These are phyloP conservation scores for Mariannaea sp. DNA, from an alignment of 2,329 filamentous ascomycete species.

Conservation along the genomic window DNA sequence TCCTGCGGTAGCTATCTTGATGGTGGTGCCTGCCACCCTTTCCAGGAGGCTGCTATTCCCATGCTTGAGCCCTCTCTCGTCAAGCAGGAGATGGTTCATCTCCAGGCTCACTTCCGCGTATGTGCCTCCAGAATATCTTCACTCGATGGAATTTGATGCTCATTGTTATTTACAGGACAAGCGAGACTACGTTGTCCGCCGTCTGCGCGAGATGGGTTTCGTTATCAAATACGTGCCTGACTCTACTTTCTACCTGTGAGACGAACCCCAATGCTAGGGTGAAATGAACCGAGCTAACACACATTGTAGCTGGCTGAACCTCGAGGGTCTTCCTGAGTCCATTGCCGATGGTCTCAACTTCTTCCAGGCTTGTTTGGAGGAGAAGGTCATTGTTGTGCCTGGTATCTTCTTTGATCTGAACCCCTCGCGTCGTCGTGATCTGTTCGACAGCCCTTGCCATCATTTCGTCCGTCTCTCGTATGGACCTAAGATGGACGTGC, in stretches of 20 bases:
- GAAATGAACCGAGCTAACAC: slow-evolving; percentile 5
- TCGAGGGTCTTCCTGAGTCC: slow-evolving; percentile 71
- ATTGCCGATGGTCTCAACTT: slow-evolving; percentile 96
- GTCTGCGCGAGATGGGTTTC: slow-evolving; percentile 86
- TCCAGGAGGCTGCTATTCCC: slow-evolving; percentile 89
- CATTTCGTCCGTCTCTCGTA: slow-evolving; percentile 87
- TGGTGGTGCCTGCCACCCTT: slow-evolving; percentile 90
- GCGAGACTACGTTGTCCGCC: slow-evolving; percentile 84
- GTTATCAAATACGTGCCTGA: slow-evolving; percentile 82
- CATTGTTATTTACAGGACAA: slow-evolving; percentile 62
- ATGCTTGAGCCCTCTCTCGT: slow-evolving; percentile 92
- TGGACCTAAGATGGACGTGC: slow-evolving; percentile 77
- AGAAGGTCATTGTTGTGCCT: slow-evolving; percentile 95
- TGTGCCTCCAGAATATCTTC: slow-evolving; percentile 24
- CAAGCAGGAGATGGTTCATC: slow-evolving; percentile 81
- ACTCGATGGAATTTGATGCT: slow-evolving; percentile 12
- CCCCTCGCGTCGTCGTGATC: slow-evolving; percentile 82
- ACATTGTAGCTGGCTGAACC: slow-evolving; percentile 57
- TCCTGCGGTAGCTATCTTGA: slow-evolving; percentile 94
- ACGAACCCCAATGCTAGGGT: not conserved
- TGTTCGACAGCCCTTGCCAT: slow-evolving; percentile 95
- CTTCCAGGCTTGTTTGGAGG: slow-evolving; percentile 89
- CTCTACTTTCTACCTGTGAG: slow-evolving; percentile 90
- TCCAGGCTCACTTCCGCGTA: slow-evolving; percentile 83
- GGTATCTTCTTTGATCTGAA: slow-evolving; percentile 99